phyloP scores from a whole-genome alignment of 1,139 yeast genomes.

The Taphrina deformans region DNA sequence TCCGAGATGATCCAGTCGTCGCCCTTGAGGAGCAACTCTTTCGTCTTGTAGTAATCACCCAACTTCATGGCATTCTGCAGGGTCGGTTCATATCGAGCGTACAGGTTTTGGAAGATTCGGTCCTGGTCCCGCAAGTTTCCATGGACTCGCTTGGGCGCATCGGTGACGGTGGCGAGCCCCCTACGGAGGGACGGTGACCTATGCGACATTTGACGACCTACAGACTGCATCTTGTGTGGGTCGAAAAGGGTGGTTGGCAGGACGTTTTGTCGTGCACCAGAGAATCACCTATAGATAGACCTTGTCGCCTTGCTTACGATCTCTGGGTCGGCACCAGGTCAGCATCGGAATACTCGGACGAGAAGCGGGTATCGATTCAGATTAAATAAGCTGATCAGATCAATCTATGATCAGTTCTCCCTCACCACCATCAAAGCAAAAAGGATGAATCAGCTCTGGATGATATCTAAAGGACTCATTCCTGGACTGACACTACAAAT shows the following conservation, averaged over 20 bases:
- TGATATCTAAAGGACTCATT: too few species aligned
- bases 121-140: constrained; percentile 78
- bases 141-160: constrained; percentile 51
- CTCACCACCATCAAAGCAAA: too few species aligned
- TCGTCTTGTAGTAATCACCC: constrained; percentile 91
- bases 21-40: constrained; percentile 77
- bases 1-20: constrained; percentile 66
- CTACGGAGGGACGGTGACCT: constrained; percentile 28
- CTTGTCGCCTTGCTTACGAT: constrained; percentile 7
- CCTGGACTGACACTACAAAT: too few species aligned
- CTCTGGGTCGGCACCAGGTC: constrained; percentile 1
- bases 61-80: constrained; percentile 69
- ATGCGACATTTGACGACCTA: constrained; percentile 3
- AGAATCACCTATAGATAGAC: neutral
- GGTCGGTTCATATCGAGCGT: constrained; percentile 72
- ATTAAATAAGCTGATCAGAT: constrained; percentile 14
- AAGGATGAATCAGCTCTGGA: too few species aligned
- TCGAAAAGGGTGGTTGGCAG: neutral
- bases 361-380: neutral
- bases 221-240: constrained; percentile 13
- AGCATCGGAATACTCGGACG: neutral
- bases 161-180: constrained; percentile 44
- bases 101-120: constrained; percentile 80
- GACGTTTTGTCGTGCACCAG: neutral
- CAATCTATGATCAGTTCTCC: neutral